phyloP scores from a whole-genome alignment of 345 rosid species.

The Aquilaria yunnanensis region DNA sequence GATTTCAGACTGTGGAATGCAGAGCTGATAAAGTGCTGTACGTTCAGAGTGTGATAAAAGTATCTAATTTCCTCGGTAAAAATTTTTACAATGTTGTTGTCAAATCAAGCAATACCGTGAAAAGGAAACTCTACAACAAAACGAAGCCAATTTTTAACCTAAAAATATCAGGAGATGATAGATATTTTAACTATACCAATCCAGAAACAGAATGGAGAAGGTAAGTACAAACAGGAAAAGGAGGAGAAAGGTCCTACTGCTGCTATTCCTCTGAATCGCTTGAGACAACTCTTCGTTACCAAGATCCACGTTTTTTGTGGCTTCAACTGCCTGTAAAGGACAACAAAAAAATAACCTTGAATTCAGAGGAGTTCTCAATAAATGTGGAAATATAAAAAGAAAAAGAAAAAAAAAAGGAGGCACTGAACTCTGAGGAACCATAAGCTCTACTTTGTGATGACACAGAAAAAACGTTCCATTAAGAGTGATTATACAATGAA shows the following conservation, averaged over 20 bases:
- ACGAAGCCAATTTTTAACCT: too few relatives aligned
- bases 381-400: neutral
- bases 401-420: too few relatives aligned
- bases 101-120: too few relatives aligned
- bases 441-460: neutral
- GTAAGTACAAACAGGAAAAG: slow-evolving; percentile 81
- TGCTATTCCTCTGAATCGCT: slow-evolving; percentile 74
- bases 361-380: neutral
- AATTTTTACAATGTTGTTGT: too few relatives aligned
- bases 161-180: too few relatives aligned
- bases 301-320: slow-evolving; percentile 78
- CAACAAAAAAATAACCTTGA: slow-evolving; percentile 6
- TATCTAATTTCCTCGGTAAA: too few relatives aligned
- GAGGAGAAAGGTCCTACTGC: slow-evolving; percentile 90
- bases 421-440: too few relatives aligned
- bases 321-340: slow-evolving; percentile 71
- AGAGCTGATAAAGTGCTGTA: too few relatives aligned
- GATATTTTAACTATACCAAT: slow-evolving; percentile 63
- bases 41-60: too few relatives aligned
- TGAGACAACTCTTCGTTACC: slow-evolving; percentile 73
- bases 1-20: too few relatives aligned
- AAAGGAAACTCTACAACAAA: too few relatives aligned
- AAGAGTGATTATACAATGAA: neutral
- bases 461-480: neutral
- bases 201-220: slow-evolving; percentile 84